Conservation (phyloP, 176 grass and related monocot genomes). For the Eleusine indica region DNA sequence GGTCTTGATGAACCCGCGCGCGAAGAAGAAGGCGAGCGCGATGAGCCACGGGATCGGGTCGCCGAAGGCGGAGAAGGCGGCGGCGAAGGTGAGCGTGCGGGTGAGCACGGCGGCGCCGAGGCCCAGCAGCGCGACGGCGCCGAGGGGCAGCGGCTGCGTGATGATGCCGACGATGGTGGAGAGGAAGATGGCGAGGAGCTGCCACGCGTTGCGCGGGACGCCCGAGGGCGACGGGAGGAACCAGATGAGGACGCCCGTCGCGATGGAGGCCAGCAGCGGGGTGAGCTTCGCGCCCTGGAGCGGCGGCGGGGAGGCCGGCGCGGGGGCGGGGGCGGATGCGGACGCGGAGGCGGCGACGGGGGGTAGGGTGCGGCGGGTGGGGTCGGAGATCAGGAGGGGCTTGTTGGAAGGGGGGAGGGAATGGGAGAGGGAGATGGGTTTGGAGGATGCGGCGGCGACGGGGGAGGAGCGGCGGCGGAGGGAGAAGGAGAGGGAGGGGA, state of each 20-base stretch:
- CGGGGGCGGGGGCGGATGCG: background rate
- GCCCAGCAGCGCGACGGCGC: conserved; percentile 86
- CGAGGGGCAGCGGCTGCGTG: conserved; percentile 92
- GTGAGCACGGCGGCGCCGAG: conserved; percentile 91
- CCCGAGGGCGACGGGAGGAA: conserved; percentile 71
- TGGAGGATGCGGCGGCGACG: conserved; percentile 7
- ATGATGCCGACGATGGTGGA: conserved; percentile 98
- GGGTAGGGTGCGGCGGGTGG: background rate
- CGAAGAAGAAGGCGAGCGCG: conserved; percentile 99
- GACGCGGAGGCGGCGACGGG: conserved; percentile 7
- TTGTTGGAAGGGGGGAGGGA: conserved; percentile 12
- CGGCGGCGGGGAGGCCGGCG: conserved; percentile 27
- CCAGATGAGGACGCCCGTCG: conserved; percentile 74
- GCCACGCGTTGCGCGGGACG: conserved; percentile 82
- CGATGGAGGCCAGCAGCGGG: conserved; percentile 62
- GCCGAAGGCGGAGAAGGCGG: conserved; percentile 92
- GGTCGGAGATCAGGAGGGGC: background rate
- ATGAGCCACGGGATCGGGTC: conserved; percentile 99
- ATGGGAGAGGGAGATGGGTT: conserved; percentile 39
- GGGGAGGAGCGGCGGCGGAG: conserved; percentile 37
- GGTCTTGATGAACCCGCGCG: conserved; percentile 93
- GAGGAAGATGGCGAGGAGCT: conserved; percentile 89
- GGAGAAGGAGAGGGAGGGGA: conserved; percentile 48
- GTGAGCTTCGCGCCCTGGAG: conserved; percentile 74
- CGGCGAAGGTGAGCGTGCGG: conserved; percentile 80